Evolutionary conservation across 805 yeast genomes (phyloP), one percentile per base, ranked within the genome.

Genomic region (Starmerella asiatica): DNA sequence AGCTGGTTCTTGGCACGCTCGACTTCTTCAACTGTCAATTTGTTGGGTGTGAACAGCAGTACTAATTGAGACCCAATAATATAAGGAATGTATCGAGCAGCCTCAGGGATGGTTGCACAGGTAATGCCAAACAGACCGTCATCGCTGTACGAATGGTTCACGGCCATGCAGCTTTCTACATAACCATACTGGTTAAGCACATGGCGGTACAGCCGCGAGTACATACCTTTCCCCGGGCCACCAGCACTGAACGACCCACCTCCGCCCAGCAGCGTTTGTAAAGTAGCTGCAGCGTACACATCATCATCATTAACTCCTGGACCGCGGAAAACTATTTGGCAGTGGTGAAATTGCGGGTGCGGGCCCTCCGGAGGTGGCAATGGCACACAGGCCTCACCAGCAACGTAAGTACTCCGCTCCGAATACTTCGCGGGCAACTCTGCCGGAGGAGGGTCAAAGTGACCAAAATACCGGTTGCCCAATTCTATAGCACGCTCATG

Each of bases 201-300:
- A 51, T 85, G 75, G 0, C 94, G 83, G 64, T 85, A 91, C 19
- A 93, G 71, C 43, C 97, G 70, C 3, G 95, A 83, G 58, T 85
- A 91, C 97, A 91, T 86, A 3, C 98, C 98, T 60, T 91, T 91
- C 39, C 98, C 98, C 15, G 98, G 98, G 0, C 98, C 98, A 49
- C 98, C 98, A 8, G 98, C 97, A 16, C 93, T 78, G 56, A 91
- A 91, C 1, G 97, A 85, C 4, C 95, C 93, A 42, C 97, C 98
- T 28, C 97, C 96, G 32, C 98, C 98, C 12, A 91, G 64, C 18
- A 88, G 65, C 44, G 86, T 83, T 57, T 91, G 97, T 42, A 91
- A 66, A 1, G 85, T 76, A 2, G 97, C 95, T 29, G 85, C 64
- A 1, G 94, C 93, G 54, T 91, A 91, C 32, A 86, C 75, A 52